Base-by-base conservation (phyloP, 1,284 basidiomycete genomes). In the Ustilago nuda region DNA sequence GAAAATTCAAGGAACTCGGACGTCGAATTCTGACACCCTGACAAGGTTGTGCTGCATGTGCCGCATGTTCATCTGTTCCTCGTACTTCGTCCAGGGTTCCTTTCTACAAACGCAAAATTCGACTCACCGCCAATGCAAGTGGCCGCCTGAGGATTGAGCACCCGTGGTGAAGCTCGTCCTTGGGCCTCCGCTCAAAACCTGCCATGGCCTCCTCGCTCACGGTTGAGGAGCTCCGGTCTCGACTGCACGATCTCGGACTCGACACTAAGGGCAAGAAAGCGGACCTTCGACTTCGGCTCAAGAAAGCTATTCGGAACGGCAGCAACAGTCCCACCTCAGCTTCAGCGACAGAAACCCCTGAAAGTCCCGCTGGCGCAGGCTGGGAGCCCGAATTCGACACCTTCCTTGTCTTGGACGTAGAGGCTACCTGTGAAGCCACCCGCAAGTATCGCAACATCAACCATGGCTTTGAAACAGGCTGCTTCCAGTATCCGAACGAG, bases 401-500 rank as follows among this genome's bases (percentile, higher is more conserved):
- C 2, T 89, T 87, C 76, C 84, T 89, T 45, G 88, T 88, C 61
- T 87, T 94, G 46, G 94, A 96, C 82, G 92, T 98, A 56, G 95
- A 98, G 86, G 95, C 92, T 6, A 98, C 95, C 0, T 98, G 95
- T 84, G 77, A 81, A 52, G 36, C 52, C 0, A 78, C 71, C 7
- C 66, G 76, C 57, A 74, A 66, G 52, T 78, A 78, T 45, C 63
- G 67, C 54, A 72, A 72, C 53, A 45, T 66, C 11, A 39, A 66
- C n/a, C 65, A 72, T 51, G 70, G 71, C 46, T 73, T 55, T 35
- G 66, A 73, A 32, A 68, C 66, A 8, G 66, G 71, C 48, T 61
- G 50, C 56, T 79, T 93, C 78, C 89, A 91, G 62, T 94, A 91
- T 86, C 92, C 93, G 0, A 97, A 97, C 86, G 95, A 98, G 87